phyloP scores from a whole-genome alignment of 106 monocot genomes.

The Apostasia shenzhenica region DNA sequence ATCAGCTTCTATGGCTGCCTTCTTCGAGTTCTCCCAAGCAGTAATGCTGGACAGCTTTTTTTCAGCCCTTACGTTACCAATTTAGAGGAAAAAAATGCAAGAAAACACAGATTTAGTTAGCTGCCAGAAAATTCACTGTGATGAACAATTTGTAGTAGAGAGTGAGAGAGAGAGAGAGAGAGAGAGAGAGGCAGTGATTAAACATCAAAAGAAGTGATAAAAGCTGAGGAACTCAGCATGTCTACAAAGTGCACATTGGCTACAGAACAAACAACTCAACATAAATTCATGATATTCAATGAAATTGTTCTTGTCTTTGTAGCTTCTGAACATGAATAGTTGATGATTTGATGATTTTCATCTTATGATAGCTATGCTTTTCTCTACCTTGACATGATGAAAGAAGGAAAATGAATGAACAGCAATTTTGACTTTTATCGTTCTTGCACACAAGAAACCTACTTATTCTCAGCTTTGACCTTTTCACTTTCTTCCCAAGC shows the following conservation, averaged over 20 bases:
- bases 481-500: slow-evolving; percentile 73
- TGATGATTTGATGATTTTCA: too few species aligned
- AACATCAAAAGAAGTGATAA: not conserved
- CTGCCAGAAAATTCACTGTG: not conserved
- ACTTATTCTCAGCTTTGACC: slow-evolving; percentile 66
- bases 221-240: too few species aligned
- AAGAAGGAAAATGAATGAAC: not conserved
- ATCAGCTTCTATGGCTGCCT: slow-evolving; percentile 48
- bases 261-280: too few species aligned
- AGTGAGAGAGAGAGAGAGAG: not conserved
- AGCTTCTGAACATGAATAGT: not conserved
- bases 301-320: not conserved
- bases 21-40: slow-evolving; percentile 70
- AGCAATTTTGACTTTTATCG: not conserved
- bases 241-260: too few species aligned
- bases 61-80: slow-evolving; percentile 22
- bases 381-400: not conserved
- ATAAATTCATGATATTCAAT: not conserved
- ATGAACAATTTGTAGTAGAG: not conserved
- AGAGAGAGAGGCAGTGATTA: not conserved
- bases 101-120: not conserved
- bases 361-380: not conserved
- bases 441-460: slow-evolving; percentile 1
- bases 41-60: slow-evolving; percentile 47
- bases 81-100: not conserved